Evolutionary conservation across 2,329 filamentous ascomycete genomes (phyloP).

Genomic region (Cephalotrichum gorgonifer): DNA sequence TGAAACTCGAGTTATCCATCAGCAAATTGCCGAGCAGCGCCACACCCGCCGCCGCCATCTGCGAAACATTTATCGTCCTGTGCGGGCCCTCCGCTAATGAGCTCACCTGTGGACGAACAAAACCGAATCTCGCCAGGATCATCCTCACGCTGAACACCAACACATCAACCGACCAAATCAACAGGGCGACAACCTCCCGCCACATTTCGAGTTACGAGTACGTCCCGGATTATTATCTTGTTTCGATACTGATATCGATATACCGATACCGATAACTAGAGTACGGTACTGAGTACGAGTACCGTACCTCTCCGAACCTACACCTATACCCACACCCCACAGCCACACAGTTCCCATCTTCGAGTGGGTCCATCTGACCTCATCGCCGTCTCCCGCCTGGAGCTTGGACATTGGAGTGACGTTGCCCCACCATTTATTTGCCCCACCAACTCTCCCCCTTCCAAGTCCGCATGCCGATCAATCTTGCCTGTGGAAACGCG

Average conservation of each 20-base stretch:
- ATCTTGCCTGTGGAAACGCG: background rate
- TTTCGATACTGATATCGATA: background rate
- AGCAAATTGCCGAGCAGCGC: too few relatives aligned
- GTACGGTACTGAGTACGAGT: background rate
- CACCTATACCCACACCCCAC: background rate
- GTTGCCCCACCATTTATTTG: background rate
- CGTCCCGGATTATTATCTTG: constrained; percentile 1
- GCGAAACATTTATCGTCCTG: too few relatives aligned
- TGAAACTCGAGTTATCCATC: too few relatives aligned
- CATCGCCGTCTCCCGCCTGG: background rate
- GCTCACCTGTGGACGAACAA: too few relatives aligned
- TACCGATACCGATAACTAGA: background rate
- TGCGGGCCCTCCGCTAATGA: too few relatives aligned
- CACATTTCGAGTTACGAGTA: background rate
- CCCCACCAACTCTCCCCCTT: background rate
- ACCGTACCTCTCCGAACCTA: background rate
- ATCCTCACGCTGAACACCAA: too few relatives aligned
- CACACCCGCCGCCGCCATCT: too few relatives aligned
- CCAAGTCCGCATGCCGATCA: background rate
- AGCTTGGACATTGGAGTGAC: too few relatives aligned
- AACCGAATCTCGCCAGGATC: too few relatives aligned
- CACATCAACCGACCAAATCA: too few relatives aligned
- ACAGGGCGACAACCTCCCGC: background rate
- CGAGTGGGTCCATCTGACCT: background rate
- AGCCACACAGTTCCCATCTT: background rate